Evolutionary conservation across 2,329 filamentous ascomycete species (phyloP).

Genomic region (Trichoderma endophyticum): DNA sequence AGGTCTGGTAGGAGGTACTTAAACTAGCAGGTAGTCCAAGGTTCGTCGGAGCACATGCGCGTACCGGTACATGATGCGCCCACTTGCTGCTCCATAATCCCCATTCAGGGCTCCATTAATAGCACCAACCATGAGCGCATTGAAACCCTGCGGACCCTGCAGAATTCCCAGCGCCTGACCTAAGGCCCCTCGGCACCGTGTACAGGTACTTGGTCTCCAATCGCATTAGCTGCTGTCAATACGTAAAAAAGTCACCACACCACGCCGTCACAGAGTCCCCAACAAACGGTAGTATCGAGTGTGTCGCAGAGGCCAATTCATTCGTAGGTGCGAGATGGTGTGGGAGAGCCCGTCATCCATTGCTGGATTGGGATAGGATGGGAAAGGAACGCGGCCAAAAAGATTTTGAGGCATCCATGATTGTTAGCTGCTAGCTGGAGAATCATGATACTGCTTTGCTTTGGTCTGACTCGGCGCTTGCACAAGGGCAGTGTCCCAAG

Average conservation of each 20-base stretch:
- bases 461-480: not conserved
- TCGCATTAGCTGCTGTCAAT: not conserved
- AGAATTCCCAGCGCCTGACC: not conserved
- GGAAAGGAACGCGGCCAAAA: not conserved
- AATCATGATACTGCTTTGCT: not conserved
- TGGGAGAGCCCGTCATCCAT: not conserved
- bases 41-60: not conserved
- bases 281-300: not conserved
- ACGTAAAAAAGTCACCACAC: conserved; percentile 10
- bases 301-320: not conserved
- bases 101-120: not conserved
- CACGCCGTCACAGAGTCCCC: conserved; percentile 1
- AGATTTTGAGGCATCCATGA: not conserved
- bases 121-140: not conserved
- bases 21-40: not conserved
- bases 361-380: not conserved
- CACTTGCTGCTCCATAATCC: not conserved
- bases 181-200: not conserved
- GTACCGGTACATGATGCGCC: not conserved
- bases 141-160: conserved; percentile 3
- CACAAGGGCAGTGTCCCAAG: not conserved
- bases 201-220: not conserved
- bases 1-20: not conserved
- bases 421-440: not conserved
- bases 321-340: not conserved